phyloP scores from a whole-genome alignment of 176 grass and related monocot genomes.

The Triticum dicoccoides region DNA sequence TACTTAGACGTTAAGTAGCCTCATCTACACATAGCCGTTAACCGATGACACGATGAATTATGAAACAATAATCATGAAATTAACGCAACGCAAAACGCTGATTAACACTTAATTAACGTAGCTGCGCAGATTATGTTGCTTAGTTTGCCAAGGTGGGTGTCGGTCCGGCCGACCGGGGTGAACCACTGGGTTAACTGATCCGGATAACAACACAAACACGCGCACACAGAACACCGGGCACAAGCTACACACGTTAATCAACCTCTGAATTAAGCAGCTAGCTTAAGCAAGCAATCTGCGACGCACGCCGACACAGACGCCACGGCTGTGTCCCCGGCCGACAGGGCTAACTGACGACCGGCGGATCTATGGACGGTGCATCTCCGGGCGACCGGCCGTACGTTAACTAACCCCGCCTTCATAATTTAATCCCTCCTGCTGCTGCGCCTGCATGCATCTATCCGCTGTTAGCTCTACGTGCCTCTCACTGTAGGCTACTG shows the following conservation, averaged over 20 bases:
- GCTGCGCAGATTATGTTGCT: background rate
- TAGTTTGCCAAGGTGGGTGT: background rate
- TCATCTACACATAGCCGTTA: too few species aligned
- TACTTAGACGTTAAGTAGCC: too few species aligned
- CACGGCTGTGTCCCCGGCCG: background rate
- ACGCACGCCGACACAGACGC: background rate
- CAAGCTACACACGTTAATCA: background rate
- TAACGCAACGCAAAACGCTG: too few species aligned
- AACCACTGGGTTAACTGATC: too few species aligned
- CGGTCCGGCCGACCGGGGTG: background rate
- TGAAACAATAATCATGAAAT: too few species aligned
- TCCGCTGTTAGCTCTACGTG: background rate
- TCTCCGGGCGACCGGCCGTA: background rate
- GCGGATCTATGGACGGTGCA: background rate
- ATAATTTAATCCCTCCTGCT: background rate
- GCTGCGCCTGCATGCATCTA: background rate
- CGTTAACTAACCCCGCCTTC: background rate
- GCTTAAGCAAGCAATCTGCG: background rate
- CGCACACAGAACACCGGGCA: too few species aligned
- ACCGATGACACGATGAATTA: too few species aligned
- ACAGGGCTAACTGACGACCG: background rate
- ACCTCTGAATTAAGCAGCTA: background rate
- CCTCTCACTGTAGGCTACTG: background rate
- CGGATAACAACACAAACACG: too few species aligned
- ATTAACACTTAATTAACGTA: too few species aligned